phyloP scores from a whole-genome alignment of 305 asterid genomes.

The Fraxinus dipetala region DNA sequence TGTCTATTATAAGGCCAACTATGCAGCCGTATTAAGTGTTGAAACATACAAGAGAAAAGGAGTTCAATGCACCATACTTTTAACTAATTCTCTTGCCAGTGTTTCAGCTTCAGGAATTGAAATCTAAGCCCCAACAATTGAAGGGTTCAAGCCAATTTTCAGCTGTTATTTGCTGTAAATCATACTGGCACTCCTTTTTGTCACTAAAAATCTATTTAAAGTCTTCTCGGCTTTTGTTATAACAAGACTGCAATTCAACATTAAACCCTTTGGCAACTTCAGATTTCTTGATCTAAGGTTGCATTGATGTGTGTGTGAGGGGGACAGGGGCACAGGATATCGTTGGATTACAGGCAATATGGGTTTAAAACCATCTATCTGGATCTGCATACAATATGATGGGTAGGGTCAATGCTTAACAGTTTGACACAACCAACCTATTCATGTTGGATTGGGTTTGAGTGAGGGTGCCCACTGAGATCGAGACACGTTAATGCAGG shows the following conservation, averaged over 20 bases:
- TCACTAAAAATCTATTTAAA: background rate
- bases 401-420: background rate
- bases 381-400: background rate
- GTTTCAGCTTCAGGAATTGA: background rate
- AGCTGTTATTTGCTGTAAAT: background rate
- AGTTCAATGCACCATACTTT: background rate
- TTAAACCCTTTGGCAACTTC: background rate
- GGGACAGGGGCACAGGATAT: background rate
- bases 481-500: background rate
- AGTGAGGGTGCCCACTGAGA: background rate
- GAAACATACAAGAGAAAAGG: background rate
- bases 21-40: background rate
- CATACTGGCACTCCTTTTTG: background rate
- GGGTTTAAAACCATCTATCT: background rate
- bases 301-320: background rate
- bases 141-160: background rate
- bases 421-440: background rate
- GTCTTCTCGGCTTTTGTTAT: background rate
- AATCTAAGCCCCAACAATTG: background rate
- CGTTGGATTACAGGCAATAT: background rate
- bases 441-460: background rate
- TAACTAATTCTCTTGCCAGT: background rate
- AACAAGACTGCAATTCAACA: background rate
- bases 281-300: background rate
- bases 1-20: background rate